phyloP scores from a whole-genome alignment of 805 yeast species.

The Brettanomyces custersianus region DNA sequence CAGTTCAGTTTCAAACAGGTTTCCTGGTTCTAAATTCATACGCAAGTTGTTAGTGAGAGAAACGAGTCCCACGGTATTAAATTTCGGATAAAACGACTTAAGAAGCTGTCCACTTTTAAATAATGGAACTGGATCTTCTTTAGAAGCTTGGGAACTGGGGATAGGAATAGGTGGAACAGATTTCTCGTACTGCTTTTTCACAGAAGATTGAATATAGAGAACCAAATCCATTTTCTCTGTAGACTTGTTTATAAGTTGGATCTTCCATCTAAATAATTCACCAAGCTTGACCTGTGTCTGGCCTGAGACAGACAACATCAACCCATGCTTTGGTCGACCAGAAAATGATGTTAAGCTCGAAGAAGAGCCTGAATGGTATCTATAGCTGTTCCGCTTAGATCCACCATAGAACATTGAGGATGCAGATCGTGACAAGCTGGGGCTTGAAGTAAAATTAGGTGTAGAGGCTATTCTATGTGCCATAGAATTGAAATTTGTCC shows the following conservation, averaged over 20 bases:
- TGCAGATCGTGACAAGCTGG: constrained; percentile 7
- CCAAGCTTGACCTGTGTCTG: constrained; percentile 54
- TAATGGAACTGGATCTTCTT: constrained; percentile 21
- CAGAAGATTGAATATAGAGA: constrained; percentile 33
- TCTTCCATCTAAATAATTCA: constrained; percentile 48
- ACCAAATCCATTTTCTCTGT: constrained; percentile 41
- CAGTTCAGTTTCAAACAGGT: constrained; percentile 56
- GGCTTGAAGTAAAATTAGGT: background rate
- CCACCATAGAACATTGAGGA: constrained; percentile 14
- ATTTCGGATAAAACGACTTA: constrained; percentile 25
- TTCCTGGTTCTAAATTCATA: constrained; percentile 49
- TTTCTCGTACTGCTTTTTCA: constrained; percentile 27
- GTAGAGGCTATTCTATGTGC: background rate
- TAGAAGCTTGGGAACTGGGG: constrained; percentile 11
- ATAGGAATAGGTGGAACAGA: constrained; percentile 28
- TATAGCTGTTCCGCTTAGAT: constrained; percentile 11
- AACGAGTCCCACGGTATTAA: constrained; percentile 47
- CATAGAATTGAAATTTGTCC: constrained; percentile 8
- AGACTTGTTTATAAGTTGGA: constrained; percentile 58
- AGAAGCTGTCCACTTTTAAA: constrained; percentile 21
- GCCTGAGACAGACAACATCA: constrained; percentile 53
- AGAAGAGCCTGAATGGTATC: constrained; percentile 14
- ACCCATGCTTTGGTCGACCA: constrained; percentile 17
- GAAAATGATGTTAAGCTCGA: constrained; percentile 11
- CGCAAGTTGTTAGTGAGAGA: constrained; percentile 58